Conservation (phyloP, 2,329 filamentous ascomycete genomes). For the Cercospora sesami region DNA sequence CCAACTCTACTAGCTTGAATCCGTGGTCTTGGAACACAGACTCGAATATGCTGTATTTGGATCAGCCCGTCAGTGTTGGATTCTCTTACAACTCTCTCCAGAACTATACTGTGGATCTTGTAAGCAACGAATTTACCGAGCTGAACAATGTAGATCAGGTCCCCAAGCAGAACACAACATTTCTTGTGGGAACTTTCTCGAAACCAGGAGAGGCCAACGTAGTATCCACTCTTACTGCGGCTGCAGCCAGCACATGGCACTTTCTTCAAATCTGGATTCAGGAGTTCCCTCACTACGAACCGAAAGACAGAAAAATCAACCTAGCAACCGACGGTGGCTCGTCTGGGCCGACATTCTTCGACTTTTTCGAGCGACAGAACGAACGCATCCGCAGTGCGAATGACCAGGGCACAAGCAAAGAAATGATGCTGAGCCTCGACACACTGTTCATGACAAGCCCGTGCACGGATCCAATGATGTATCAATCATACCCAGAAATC, state of each 20-base stretch:
- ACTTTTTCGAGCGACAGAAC: constrained; percentile 59
- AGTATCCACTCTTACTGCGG: constrained; percentile 54
- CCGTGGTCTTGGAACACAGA: constrained; percentile 45
- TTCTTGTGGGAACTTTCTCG: neutral
- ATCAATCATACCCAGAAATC: constrained; percentile 50
- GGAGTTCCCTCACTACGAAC: constrained; percentile 62
- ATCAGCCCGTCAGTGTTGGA: constrained; percentile 53
- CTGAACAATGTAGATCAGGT: constrained; percentile 30
- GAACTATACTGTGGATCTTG: constrained; percentile 41
- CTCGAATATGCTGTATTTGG: constrained; percentile 59
- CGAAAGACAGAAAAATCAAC: neutral
- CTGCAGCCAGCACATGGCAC: constrained; percentile 58
- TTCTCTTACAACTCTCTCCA: constrained; percentile 28
- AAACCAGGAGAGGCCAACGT: constrained; percentile 48
- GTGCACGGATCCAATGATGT: constrained; percentile 54
- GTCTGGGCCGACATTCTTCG: constrained; percentile 61
- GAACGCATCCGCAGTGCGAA: constrained; percentile 50
- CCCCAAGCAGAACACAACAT: constrained; percentile 49
- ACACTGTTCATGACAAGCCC: constrained; percentile 55
- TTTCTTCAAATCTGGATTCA: constrained; percentile 65
- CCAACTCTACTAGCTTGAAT: constrained; percentile 53
- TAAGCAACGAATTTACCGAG: constrained; percentile 24
- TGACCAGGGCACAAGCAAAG: constrained; percentile 47
- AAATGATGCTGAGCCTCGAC: constrained; percentile 48
- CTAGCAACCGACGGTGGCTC: constrained; percentile 50